Evolutionary conservation across 176 grass and related monocot species (phyloP).

Genomic region (Aegilops umbellulata): DNA sequence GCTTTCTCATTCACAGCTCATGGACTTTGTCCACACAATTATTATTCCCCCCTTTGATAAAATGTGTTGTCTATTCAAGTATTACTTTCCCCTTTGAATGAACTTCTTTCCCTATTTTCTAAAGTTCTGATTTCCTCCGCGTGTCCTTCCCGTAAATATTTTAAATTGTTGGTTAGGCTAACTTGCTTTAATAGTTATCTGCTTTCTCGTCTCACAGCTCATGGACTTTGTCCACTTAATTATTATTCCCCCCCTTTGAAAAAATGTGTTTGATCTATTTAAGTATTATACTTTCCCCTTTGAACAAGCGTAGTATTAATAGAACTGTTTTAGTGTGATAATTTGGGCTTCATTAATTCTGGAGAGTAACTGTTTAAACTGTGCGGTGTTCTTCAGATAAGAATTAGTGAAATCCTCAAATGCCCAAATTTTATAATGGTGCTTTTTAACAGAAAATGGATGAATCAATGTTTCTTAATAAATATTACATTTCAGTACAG

Average conservation of each 20-base stretch:
- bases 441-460: not conserved
- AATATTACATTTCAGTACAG: not conserved
- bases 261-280: not conserved
- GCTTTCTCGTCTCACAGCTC: not conserved
- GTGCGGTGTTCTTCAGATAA: not conserved
- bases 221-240: not conserved
- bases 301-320: not conserved
- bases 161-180: no score
- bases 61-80: not conserved
- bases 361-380: not conserved
- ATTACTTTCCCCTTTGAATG: constrained; percentile 1
- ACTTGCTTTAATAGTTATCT: not conserved
- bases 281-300: constrained; percentile 7
- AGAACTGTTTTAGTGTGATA: not conserved
- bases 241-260: not conserved
- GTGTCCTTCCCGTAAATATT: no score
- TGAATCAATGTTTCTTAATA: not conserved
- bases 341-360: not conserved
- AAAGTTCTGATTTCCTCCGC: not conserved
- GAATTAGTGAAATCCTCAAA: not conserved
- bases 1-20: not conserved
- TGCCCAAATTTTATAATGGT: not conserved
- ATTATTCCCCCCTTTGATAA: not conserved
- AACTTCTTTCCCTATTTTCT: not conserved
- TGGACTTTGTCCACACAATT: not conserved